phyloP scores from a whole-genome alignment of 2,329 filamentous ascomycete species.

The Phaeosphaeriaceae sp. region DNA sequence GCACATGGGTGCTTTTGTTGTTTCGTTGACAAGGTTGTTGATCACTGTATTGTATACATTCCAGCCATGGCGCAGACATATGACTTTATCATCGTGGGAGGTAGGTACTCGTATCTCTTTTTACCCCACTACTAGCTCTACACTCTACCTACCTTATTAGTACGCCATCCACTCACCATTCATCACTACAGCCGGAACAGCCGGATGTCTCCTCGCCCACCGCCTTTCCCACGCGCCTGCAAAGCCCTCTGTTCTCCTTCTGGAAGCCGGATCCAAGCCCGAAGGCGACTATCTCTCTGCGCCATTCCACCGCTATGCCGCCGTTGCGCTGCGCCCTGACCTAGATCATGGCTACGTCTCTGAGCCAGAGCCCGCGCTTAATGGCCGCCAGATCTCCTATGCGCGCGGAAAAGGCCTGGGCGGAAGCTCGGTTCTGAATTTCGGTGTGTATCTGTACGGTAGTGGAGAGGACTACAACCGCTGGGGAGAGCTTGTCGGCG shows the following conservation, averaged over 20 bases:
- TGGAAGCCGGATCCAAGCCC: conserved; percentile 66
- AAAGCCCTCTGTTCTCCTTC: conserved; percentile 62
- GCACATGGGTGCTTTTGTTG: no score
- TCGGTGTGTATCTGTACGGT: conserved; percentile 53
- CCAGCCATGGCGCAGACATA: conserved; percentile 29
- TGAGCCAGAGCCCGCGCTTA: conserved; percentile 35
- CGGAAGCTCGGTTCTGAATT: conserved; percentile 56
- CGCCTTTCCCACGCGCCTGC: conserved; percentile 56
- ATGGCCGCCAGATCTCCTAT: conserved; percentile 50
- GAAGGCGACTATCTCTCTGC: conserved; percentile 49
- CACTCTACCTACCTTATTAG: no score
- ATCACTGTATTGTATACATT: no score
- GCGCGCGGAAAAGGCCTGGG: conserved; percentile 59
- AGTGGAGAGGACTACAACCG: conserved; percentile 66
- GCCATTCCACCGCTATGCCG: conserved; percentile 62
- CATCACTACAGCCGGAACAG: conserved; percentile 60
- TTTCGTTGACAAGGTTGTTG: no score
- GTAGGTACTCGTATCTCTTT: no score
- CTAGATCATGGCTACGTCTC: conserved; percentile 60
- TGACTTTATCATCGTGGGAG: conserved; percentile 53
- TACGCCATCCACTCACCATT: neutral
- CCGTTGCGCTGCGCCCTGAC: conserved; percentile 51
- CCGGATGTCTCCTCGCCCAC: conserved; percentile 63
- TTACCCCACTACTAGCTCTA: no score
- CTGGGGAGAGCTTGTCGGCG: conserved; percentile 63